A percentile compares a stretch with the other conserved stretches of the same genome.
Conservation (phyloP, 768 basidiomycete genomes). For the Tricholoma hemisulphureum region DNA sequence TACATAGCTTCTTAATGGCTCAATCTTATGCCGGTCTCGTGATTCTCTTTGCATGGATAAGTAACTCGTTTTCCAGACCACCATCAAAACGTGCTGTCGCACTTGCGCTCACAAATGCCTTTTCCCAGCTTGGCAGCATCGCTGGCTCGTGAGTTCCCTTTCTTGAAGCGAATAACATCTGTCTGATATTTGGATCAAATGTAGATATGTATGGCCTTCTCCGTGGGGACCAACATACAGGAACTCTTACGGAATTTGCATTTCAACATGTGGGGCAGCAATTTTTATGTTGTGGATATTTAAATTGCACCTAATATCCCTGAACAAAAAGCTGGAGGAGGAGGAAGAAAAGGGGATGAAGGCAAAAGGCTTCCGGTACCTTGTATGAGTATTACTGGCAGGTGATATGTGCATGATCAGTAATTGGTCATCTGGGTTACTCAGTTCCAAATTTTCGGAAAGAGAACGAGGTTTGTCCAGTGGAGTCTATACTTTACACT, state of each 20-base stretch:
- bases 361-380: conserved; percentile 44
- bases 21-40: conserved; percentile 74
- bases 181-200: neutral
- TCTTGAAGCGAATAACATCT: neutral
- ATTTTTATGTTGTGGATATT: conserved; percentile 53
- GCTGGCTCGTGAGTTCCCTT: conserved; percentile 64
- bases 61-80: conserved; percentile 52
- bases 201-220: conserved; percentile 64
- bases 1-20: conserved; percentile 79
- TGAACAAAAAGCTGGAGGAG: conserved; percentile 41
- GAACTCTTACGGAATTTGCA: conserved; percentile 72
- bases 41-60: conserved; percentile 55
- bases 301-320: conserved; percentile 38
- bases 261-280: conserved; percentile 49
- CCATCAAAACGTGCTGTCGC: conserved; percentile 88
- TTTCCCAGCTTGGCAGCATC: conserved; percentile 82
- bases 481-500: too few relatives aligned
- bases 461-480: too few relatives aligned
- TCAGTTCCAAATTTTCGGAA: too few relatives aligned
- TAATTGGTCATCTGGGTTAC: too few relatives aligned
- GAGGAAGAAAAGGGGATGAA: conserved; percentile 32
- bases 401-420: neutral
- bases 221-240: conserved; percentile 71
- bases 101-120: conserved; percentile 77
- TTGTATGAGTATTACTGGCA: conserved; percentile 31